Evolutionary conservation across 202 grass and related monocot genomes (phyloP).

Genomic region (Schoenoplectus tabernaemontani): DNA sequence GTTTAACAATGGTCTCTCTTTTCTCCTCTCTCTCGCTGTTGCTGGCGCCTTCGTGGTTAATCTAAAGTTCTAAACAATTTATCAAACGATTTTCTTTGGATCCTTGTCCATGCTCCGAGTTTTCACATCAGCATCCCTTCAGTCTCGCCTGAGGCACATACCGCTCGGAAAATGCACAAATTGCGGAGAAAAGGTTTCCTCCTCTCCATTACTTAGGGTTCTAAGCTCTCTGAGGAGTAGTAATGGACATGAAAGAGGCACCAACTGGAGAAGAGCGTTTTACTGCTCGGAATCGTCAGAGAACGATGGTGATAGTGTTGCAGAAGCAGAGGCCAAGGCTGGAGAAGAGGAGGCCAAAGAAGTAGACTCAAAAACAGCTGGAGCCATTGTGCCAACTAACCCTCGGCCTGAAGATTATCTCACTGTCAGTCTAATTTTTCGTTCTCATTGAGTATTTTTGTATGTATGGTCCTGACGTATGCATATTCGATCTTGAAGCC

Average conservation of each 20-base stretch:
- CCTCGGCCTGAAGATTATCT: conserved; percentile 53
- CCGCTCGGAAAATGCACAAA: conserved; percentile 12
- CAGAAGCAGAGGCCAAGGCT: conserved; percentile 30
- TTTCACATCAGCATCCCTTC: conserved; percentile 1
- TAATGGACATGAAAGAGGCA: conserved; percentile 11
- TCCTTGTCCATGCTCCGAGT: conserved; percentile 38
- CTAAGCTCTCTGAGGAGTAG: conserved; percentile 32
- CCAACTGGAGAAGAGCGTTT: conserved; percentile 35
- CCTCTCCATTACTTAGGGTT: conserved; percentile 54
- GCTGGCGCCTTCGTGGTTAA: background rate
- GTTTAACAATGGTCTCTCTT: conserved; percentile 31
- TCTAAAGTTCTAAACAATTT: background rate
- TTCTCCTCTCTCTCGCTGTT: background rate
- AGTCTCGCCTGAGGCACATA: conserved; percentile 22
- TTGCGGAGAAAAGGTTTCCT: conserved; percentile 21
- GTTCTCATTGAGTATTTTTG: background rate
- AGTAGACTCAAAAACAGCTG: conserved; percentile 35
- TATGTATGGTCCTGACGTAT: background rate
- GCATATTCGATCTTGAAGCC: background rate
- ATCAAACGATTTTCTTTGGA: background rate
- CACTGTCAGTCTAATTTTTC: conserved; percentile 28
- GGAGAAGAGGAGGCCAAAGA: conserved; percentile 30
- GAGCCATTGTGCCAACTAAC: conserved; percentile 54
- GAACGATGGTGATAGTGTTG: conserved; percentile 29
- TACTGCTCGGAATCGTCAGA: conserved; percentile 57